phyloP scores from a whole-genome alignment of 495 filamentous ascomycete genomes.

The Usnea hakonensis region DNA sequence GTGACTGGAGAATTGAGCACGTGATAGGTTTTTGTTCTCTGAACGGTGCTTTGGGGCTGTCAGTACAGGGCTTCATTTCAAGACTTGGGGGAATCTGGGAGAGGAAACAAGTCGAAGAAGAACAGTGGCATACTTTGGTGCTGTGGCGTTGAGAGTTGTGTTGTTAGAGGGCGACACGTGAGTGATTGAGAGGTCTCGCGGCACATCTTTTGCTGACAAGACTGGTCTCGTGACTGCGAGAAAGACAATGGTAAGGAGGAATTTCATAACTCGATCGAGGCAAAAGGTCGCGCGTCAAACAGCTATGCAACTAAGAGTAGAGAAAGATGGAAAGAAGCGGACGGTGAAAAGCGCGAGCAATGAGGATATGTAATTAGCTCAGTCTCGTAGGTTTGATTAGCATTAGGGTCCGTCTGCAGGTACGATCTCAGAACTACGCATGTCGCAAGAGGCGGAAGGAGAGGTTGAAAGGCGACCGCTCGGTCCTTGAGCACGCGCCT shows the following conservation, averaged over 20 bases:
- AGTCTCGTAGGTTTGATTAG: neutral
- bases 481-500: neutral
- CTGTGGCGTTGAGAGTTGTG: neutral
- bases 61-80: neutral
- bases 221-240: neutral
- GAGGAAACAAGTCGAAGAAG: neutral
- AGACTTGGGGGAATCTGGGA: neutral
- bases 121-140: neutral
- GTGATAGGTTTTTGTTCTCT: neutral
- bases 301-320: neutral
- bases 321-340: neutral
- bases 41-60: neutral
- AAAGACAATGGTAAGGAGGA: neutral
- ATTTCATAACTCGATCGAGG: neutral
- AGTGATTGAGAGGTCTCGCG: neutral
- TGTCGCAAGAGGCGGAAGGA: neutral
- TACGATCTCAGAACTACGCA: neutral
- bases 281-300: neutral
- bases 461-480: neutral
- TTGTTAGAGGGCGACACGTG: neutral
- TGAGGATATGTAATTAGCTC: neutral
- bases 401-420: neutral
- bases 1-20: neutral
- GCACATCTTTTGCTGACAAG: neutral
- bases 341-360: neutral